Evolutionary conservation across 139 green algal species (phyloP), one percentile per base, ranked within the genome.

Genomic region (Asterochloris sp.): DNA sequence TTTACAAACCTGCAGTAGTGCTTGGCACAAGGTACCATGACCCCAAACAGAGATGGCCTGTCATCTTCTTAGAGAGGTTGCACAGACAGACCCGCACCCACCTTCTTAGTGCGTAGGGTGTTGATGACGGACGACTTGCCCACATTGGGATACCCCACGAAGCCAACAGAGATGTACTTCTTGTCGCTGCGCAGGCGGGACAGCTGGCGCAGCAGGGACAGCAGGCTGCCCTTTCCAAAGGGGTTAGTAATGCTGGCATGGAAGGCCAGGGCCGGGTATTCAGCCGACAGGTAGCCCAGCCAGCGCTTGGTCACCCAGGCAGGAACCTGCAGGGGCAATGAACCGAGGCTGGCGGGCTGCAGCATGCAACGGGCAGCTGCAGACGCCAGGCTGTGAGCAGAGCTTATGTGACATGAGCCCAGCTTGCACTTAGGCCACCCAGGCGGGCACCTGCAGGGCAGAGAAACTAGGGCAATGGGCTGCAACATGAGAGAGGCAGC

Each of bases 91-190:
- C 24, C 19, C 13, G 0, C 14, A n/a, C 88, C 13, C 66, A 94
- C 93, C 90, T 98, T 97, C 83, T 99, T 99, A 61, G 89, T 94
- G 60, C 95, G 89, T 78, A 99, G 92, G 11, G 97, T 97, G 90
- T 99, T 99, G 94, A 99, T 99, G 76, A 99, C 97, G 12, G 90
- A 97, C 4, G 91, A 97, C 90, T 99, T 99, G 86, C 97, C 97
- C 0, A 99, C 97, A 83, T 99, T 99, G 69, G 97, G 97, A 88
- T 99, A 99, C 73, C 97, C 97, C 19, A 99, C 92, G 83, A 99
- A 98, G 28, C 97, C 97, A 1, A 99, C 96, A 1, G 87, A 95
- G 85, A 99, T 97, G 84, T 95, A 95, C 87, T 97, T 94, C 86
- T 98, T 98, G 91, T 99, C 97, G 24, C 88, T 92, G 73, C 96